A percentile compares a stretch with the other conserved stretches of the same genome.
Conservation (phyloP, 352 stramenopile genomes). For the Globisporangium rhizosaccharum region DNA sequence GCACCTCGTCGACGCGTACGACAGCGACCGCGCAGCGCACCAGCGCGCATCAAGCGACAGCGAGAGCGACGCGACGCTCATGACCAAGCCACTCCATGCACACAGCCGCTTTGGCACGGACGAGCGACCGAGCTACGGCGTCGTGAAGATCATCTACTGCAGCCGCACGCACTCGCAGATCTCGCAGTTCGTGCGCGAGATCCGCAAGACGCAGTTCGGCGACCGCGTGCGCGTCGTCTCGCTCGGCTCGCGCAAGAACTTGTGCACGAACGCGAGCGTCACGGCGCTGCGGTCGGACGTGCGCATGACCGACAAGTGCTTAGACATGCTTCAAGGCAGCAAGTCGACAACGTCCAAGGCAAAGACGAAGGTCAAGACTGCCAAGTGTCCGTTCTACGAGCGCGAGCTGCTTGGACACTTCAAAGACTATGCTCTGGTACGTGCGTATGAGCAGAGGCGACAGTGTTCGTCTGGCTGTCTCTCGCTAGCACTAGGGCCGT, state of each 20-base stretch:
- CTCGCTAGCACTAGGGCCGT: neutral
- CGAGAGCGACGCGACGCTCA: slow-evolving; percentile 26
- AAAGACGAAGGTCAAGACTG: slow-evolving; percentile 44
- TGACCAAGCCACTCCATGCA: too few relatives aligned
- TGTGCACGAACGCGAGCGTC: slow-evolving; percentile 79
- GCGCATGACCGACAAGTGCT: slow-evolving; percentile 79
- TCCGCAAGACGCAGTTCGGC: slow-evolving; percentile 74
- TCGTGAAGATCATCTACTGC: slow-evolving; percentile 88
- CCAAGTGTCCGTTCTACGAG: slow-evolving; percentile 83
- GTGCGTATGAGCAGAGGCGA: neutral
- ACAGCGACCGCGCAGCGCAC: slow-evolving; percentile 42
- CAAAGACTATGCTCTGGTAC: slow-evolving; percentile 74
- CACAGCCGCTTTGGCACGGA: slow-evolving; percentile 2
- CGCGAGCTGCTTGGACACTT: slow-evolving; percentile 65
- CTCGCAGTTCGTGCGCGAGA: slow-evolving; percentile 85
- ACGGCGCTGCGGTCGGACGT: slow-evolving; percentile 58
- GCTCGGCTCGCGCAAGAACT: slow-evolving; percentile 78
- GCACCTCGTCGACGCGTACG: slow-evolving; percentile 72
- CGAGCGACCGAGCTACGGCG: slow-evolving; percentile 28
- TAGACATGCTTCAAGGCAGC: slow-evolving; percentile 81
- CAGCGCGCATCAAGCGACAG: slow-evolving; percentile 20
- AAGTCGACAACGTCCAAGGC: slow-evolving; percentile 34
- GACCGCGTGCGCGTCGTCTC: slow-evolving; percentile 71
- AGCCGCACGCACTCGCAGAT: slow-evolving; percentile 89
- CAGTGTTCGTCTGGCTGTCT: neutral